phyloP scores from a whole-genome alignment of 164 flowering plant species.

The Vitis riparia region DNA sequence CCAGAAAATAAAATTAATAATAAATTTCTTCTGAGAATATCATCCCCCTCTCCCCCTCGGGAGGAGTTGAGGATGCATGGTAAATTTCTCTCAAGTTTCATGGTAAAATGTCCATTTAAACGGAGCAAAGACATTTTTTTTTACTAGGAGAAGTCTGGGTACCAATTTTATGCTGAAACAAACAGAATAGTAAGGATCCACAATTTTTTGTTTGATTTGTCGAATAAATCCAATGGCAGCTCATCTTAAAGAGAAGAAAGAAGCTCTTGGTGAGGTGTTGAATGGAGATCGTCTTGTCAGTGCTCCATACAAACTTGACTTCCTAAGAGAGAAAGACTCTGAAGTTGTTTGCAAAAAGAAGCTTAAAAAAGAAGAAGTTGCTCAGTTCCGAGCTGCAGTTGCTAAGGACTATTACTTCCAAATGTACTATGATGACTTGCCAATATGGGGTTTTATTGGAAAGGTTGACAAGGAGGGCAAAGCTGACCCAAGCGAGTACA shows the following conservation, averaged over 20 bases:
- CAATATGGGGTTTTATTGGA: constrained; percentile 69
- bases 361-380: constrained; percentile 46
- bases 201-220: no score
- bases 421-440: constrained; percentile 74
- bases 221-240: constrained; percentile 21
- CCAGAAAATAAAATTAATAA: no score
- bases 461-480: constrained; percentile 54
- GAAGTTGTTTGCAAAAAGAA: constrained; percentile 42
- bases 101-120: neutral
- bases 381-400: constrained; percentile 50
- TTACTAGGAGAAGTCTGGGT: neutral
- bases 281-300: constrained; percentile 73
- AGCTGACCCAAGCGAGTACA: constrained; percentile 46
- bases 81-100: neutral
- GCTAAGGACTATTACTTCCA: constrained; percentile 67
- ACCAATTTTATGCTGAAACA: neutral
- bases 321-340: constrained; percentile 45
- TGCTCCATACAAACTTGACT: constrained; percentile 59
- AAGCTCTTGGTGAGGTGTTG: constrained; percentile 60
- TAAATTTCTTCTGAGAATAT: no score
- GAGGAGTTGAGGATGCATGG: neutral
- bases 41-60: neutral
- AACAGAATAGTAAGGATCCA: neutral
- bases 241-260: constrained; percentile 47
- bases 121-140: neutral